Base-by-base conservation (phyloP, 2,329 filamentous ascomycete genomes). In the Penicillium sp. region DNA sequence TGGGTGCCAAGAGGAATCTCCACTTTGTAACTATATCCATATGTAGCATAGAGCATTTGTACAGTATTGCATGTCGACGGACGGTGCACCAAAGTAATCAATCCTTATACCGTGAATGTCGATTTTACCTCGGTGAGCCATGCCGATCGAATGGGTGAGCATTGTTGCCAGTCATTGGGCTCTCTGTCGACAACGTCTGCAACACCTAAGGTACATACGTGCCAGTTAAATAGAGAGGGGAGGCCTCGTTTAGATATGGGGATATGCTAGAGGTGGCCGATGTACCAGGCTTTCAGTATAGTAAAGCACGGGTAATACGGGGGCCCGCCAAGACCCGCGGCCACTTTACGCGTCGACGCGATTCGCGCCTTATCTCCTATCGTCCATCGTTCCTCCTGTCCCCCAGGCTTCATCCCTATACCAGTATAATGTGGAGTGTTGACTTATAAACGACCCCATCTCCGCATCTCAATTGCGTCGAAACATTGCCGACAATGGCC, bases 261-360 rank as follows among this genome's bases (percentile, higher is more conserved):
- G n/a, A n/a, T n/a, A n/a, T n/a, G n/a, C n/a, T n/a, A n/a, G n/a
- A n/a, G n/a, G n/a, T n/a, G n/a, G n/a, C n/a, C n/a, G n/a, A n/a
- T n/a, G n/a, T n/a, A n/a, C n/a, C n/a, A n/a, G n/a, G n/a, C n/a
- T n/a, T n/a, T n/a, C n/a, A n/a, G 14, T 15, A 11, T 18, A 29
- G 34, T 30, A 36, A 36, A 27, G 27, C 21, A 27, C 11, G 15
- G 14, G 21, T 28, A 19, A 36, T 28, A 36, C 34, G 17, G 14
- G 18, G 39, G 33, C 27, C 16, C 29, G 41, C 41, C 36, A 28
- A 47, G 39, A 33, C 33, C 27, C 15, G 5, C 9, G 32, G 51
- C 39, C 58, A 64, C 60, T 66, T 52, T 60, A 68, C 65, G 65
- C 65, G 65, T 67, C 53, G 57, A 65, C 58, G 56, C 62, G 60